Evolutionary conservation across 2,329 filamentous ascomycete species (phyloP).

Genomic region (Talaromyces rugulosus): DNA sequence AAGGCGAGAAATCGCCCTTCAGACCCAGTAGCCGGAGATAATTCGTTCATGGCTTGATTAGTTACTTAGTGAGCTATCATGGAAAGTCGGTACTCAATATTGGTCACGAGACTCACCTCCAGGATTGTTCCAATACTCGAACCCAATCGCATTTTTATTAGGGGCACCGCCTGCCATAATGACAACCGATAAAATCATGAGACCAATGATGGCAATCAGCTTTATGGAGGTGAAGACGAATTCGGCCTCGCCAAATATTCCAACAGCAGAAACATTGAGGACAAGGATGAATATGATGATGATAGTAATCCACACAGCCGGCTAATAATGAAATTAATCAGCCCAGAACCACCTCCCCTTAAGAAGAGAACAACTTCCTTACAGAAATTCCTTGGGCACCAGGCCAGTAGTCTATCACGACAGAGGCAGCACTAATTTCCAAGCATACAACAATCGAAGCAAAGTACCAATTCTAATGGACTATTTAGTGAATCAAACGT

Average conservation of each 20-base stretch:
- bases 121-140: conserved; percentile 48
- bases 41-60: conserved; percentile 52
- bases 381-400: conserved; percentile 3
- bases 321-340: conserved; percentile 19
- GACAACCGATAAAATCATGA: conserved; percentile 51
- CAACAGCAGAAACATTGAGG: conserved; percentile 46
- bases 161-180: conserved; percentile 52
- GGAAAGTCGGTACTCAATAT: neutral
- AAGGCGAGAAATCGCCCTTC: conserved; percentile 45
- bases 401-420: conserved; percentile 61
- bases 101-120: conserved; percentile 20
- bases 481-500: neutral
- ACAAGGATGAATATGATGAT: conserved; percentile 55
- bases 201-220: conserved; percentile 48
- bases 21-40: conserved; percentile 50
- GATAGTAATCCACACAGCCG: conserved; percentile 51
- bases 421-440: conserved; percentile 62
- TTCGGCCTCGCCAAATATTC: conserved; percentile 50
- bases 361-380: neutral
- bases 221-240: conserved; percentile 52
- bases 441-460: conserved; percentile 46
- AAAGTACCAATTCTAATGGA: conserved; percentile 42
- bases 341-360: neutral
- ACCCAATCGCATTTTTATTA: conserved; percentile 47
- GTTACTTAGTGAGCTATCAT: neutral